phyloP scores from a whole-genome alignment of 257 asterid species.

The Solanum pinnatisectum region DNA sequence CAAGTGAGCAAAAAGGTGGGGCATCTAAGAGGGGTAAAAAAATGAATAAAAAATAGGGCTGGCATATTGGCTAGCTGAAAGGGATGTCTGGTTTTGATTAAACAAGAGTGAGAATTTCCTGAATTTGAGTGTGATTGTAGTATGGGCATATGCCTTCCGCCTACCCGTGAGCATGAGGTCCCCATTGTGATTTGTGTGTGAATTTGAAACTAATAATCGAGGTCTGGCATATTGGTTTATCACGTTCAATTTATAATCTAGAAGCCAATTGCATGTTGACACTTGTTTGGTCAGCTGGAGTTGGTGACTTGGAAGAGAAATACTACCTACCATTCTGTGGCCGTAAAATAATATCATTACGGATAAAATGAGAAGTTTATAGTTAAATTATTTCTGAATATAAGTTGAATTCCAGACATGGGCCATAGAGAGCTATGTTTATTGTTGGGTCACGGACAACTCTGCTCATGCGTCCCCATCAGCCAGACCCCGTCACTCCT shows the following conservation, averaged over 20 bases:
- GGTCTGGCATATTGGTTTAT: background rate
- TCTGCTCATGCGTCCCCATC: background rate
- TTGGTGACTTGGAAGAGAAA: background rate
- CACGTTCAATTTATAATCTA: background rate
- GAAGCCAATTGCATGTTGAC: background rate
- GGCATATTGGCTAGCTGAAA: background rate
- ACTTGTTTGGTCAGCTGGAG: background rate
- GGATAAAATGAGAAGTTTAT: background rate
- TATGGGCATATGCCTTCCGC: background rate
- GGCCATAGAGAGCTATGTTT: background rate
- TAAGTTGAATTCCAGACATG: background rate
- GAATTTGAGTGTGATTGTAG: background rate
- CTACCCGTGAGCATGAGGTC: background rate
- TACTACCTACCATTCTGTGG: background rate
- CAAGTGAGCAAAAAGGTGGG: background rate
- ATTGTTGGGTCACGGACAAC: background rate
- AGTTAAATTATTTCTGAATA: background rate
- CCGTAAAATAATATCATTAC: no score
- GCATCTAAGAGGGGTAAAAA: background rate
- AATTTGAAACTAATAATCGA: background rate
- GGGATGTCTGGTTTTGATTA: background rate
- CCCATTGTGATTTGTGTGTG: background rate
- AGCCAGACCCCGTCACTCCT: background rate
- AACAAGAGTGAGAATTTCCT: background rate
- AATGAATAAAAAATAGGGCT: background rate